phyloP scores from a whole-genome alignment of 768 basidiomycete species.

The Basidioascus undulatus region DNA sequence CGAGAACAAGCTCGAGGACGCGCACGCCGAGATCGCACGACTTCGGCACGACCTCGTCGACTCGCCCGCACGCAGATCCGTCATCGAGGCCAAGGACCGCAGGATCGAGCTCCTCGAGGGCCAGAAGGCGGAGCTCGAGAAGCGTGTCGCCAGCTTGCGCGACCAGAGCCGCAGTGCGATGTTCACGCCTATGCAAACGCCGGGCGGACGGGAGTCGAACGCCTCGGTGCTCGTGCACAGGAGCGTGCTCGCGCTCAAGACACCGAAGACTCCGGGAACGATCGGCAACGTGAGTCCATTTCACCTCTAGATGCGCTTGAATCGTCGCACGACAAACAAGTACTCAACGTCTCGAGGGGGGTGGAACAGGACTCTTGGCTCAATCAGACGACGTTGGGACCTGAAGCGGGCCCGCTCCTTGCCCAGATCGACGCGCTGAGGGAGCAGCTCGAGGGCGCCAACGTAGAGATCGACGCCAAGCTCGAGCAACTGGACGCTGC shows the following conservation, averaged over 20 bases:
- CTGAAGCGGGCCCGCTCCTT: constrained; percentile 28
- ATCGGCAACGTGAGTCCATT: constrained; percentile 8
- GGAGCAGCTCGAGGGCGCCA: constrained; percentile 43
- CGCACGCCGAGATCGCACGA: constrained; percentile 47
- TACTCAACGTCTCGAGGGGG: too few relatives aligned
- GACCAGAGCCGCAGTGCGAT: too few relatives aligned
- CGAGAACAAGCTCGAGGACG: constrained; percentile 51
- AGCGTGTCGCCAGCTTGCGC: constrained; percentile 28
- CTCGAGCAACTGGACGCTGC: constrained; percentile 64
- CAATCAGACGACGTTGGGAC: too few relatives aligned
- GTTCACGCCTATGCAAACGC: too few relatives aligned
- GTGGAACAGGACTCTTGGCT: too few relatives aligned
- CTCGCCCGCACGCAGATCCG: constrained; percentile 49
- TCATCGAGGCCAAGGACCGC: constrained; percentile 49
- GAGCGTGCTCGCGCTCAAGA: constrained; percentile 7
- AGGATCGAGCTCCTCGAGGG: constrained; percentile 51
- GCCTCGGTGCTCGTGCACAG: constrained; percentile 1
- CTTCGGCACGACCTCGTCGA: constrained; percentile 41
- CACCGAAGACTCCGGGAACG: constrained; percentile 12
- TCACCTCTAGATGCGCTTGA: too few relatives aligned
- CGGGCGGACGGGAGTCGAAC: constrained; percentile 1
- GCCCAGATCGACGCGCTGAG: constrained; percentile 40
- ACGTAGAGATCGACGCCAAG: constrained; percentile 69
- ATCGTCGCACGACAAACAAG: too few relatives aligned
- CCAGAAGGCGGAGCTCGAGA: constrained; percentile 50